Percentiles rank a stretch among this genome's conserved stretches.
These are phyloP conservation scores for Pneumocystis sp. DNA, from an alignment of 1,139 yeast genomes.

Conservation along the genomic window DNA sequence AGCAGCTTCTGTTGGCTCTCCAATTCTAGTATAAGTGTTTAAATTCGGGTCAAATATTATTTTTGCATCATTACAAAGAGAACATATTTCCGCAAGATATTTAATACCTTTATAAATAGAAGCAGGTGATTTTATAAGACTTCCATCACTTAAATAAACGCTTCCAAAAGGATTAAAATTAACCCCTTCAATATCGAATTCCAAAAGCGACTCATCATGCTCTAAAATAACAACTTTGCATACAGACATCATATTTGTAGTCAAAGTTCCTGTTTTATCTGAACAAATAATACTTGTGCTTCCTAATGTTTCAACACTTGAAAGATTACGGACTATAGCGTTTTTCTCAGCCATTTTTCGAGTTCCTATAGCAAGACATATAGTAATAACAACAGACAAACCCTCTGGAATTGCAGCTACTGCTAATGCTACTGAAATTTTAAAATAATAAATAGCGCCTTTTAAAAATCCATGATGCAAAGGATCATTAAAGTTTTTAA, in stretches of 20 bases:
- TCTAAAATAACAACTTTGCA: not conserved
- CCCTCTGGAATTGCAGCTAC: slow-evolving; percentile 96
- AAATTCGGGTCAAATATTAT: slow-evolving; percentile 18
- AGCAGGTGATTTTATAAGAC: slow-evolving; percentile 15
- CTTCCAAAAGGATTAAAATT: slow-evolving; percentile 30
- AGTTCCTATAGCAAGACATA: slow-evolving; percentile 81
- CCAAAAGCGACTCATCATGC: slow-evolving; percentile 10
- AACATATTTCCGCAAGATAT: slow-evolving; percentile 28
- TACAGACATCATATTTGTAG: slow-evolving; percentile 42
- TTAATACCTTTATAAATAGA: slow-evolving; percentile 27
- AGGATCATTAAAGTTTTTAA: slow-evolving; percentile 33
- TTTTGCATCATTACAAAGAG: slow-evolving; percentile 27
- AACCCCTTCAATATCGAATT: slow-evolving; percentile 15
- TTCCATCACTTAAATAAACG: slow-evolving; percentile 26
- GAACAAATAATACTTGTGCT: slow-evolving; percentile 95
- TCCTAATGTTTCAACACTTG: slow-evolving; percentile 97
- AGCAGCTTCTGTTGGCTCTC: slow-evolving; percentile 36
- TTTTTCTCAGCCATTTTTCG: slow-evolving; percentile 96
- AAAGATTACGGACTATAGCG: slow-evolving; percentile 77
- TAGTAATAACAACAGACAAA: slow-evolving; percentile 40
- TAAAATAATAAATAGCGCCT: slow-evolving; percentile 37
- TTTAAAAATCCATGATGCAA: slow-evolving; percentile 37
- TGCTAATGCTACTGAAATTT: slow-evolving; percentile 61
- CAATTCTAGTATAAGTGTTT: slow-evolving; percentile 21
- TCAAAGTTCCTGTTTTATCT: slow-evolving; percentile 93